These are phyloP conservation scores for Sphagnum fallax DNA, from an alignment of 228 moss, liverwort and hornwort genomes.

Conservation along the genomic window DNA sequence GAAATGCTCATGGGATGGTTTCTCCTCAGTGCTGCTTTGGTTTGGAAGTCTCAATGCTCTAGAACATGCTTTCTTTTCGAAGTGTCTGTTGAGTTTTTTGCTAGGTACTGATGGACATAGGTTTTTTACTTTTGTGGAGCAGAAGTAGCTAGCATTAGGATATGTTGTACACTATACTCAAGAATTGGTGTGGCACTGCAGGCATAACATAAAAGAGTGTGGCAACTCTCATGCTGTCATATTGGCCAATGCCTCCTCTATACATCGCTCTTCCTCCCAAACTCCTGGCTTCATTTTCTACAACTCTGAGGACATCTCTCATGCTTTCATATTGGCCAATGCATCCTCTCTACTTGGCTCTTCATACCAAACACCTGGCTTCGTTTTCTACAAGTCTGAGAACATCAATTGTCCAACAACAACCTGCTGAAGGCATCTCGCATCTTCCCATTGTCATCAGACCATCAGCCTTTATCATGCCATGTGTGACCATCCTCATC, in stretches of 20 bases:
- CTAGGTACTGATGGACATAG: too few relatives aligned
- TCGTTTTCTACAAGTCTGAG: slow-evolving; percentile 18
- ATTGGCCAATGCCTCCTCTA: slow-evolving; percentile 77
- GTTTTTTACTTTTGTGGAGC: too few relatives aligned
- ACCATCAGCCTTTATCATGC: slow-evolving; percentile 33
- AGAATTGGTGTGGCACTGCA: slow-evolving; percentile 99
- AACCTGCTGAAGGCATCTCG: slow-evolving; percentile 50
- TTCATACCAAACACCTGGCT: slow-evolving; percentile 26
- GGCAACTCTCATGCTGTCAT: slow-evolving; percentile 77
- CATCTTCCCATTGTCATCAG: slow-evolving; percentile 17
- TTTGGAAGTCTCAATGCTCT: too few relatives aligned
- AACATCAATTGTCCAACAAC: slow-evolving; percentile 44
- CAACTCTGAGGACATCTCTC: slow-evolving; percentile 49
- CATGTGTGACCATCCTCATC: slow-evolving; percentile 23
- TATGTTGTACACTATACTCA: slow-evolving; percentile 38
- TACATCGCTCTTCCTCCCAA: slow-evolving; percentile 69
- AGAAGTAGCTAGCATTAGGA: too few relatives aligned
- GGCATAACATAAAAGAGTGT: slow-evolving; percentile 90
- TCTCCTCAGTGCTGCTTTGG: too few relatives aligned
- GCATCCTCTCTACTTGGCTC: slow-evolving; percentile 76
- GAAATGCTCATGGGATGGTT: too few relatives aligned
- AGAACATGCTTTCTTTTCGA: too few relatives aligned
- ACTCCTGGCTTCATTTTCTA: slow-evolving; percentile 4
- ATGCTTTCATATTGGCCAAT: slow-evolving; percentile 79
- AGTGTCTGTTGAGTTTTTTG: too few relatives aligned